phyloP scores from a whole-genome alignment of 2,329 filamentous ascomycete genomes.

The Colletotrichum incanum region DNA sequence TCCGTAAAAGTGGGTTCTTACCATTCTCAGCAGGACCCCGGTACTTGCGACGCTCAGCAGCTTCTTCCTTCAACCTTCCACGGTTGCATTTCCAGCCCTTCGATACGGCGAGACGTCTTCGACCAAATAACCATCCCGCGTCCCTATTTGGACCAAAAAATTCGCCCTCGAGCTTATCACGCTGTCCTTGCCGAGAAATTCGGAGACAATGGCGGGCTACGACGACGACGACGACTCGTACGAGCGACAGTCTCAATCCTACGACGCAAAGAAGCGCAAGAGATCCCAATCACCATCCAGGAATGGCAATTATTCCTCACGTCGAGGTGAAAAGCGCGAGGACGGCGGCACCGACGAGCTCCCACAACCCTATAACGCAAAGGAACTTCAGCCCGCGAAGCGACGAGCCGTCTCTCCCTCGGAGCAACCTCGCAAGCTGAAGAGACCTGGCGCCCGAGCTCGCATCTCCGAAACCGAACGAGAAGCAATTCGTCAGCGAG shows the following conservation, averaged over 20 bases:
- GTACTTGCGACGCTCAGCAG: constrained; percentile 25
- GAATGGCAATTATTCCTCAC: constrained; percentile 42
- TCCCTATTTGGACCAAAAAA: neutral
- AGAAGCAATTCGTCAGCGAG: constrained; percentile 76
- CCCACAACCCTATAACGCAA: constrained; percentile 74
- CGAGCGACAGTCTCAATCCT: constrained; percentile 46
- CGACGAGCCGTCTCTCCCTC: constrained; percentile 71
- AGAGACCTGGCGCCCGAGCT: constrained; percentile 77
- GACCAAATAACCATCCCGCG: too few species aligned
- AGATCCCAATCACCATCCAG: constrained; percentile 53
- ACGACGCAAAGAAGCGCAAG: constrained; percentile 60
- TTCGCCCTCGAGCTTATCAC: too few species aligned
- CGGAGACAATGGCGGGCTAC: constrained; percentile 44
- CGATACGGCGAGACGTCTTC: neutral
- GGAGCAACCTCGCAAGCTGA: constrained; percentile 74
- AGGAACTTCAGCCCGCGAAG: constrained; percentile 71
- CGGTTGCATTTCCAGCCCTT: neutral
- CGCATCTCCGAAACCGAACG: constrained; percentile 78
- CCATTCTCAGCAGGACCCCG: constrained; percentile 7
- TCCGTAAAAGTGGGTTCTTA: constrained; percentile 7
- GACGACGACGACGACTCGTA: constrained; percentile 29
- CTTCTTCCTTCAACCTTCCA: constrained; percentile 14
- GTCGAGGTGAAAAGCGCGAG: constrained; percentile 46
- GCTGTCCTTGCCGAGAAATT: neutral
- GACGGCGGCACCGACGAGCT: constrained; percentile 59